Percentiles rank a stretch among this genome's conserved stretches.
These are phyloP conservation scores for Neofusicoccum sp. DNA, from an alignment of 2,329 filamentous ascomycete species.

Conservation along the genomic window DNA sequence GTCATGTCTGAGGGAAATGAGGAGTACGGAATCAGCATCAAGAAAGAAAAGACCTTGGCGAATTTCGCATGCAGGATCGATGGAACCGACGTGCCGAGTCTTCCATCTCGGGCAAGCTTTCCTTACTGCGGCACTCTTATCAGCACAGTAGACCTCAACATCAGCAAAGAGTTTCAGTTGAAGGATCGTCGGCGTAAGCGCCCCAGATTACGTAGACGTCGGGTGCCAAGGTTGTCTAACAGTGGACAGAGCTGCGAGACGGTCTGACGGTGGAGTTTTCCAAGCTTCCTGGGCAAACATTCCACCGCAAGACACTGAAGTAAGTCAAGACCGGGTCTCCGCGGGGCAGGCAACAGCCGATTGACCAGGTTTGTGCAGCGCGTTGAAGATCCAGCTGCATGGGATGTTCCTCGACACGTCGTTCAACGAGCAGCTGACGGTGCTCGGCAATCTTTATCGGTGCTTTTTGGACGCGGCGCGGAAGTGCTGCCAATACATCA, in stretches of 20 bases:
- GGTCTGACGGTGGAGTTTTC: conserved; percentile 77
- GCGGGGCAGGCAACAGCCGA: conserved; percentile 5
- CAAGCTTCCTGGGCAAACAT: conserved; percentile 70
- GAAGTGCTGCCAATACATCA: conserved; percentile 65
- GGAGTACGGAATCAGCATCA: conserved; percentile 77
- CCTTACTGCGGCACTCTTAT: conserved; percentile 87
- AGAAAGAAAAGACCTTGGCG: conserved; percentile 72
- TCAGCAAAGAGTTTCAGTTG: conserved; percentile 66
- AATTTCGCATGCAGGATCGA: conserved; percentile 71
- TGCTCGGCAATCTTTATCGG: conserved; percentile 71
- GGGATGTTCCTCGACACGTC: conserved; percentile 78
- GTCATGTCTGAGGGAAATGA: conserved; percentile 77
- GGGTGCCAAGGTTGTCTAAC: background rate
- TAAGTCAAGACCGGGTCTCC: conserved; percentile 41
- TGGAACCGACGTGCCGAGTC: conserved; percentile 21
- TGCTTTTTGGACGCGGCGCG: conserved; percentile 75
- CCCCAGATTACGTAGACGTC: background rate
- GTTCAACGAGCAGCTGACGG: conserved; percentile 69
- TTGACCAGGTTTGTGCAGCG: conserved; percentile 34
- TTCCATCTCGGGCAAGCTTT: conserved; percentile 52
- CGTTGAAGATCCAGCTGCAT: conserved; percentile 83
- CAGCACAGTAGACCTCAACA: conserved; percentile 69
- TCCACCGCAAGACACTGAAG: conserved; percentile 73
- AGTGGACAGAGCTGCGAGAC: conserved; percentile 56
- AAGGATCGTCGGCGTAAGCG: conserved; percentile 49